These are phyloP conservation scores for Mycosarcoma maydis DNA, from an alignment of 1,284 basidiomycete genomes.

Conservation along the genomic window DNA sequence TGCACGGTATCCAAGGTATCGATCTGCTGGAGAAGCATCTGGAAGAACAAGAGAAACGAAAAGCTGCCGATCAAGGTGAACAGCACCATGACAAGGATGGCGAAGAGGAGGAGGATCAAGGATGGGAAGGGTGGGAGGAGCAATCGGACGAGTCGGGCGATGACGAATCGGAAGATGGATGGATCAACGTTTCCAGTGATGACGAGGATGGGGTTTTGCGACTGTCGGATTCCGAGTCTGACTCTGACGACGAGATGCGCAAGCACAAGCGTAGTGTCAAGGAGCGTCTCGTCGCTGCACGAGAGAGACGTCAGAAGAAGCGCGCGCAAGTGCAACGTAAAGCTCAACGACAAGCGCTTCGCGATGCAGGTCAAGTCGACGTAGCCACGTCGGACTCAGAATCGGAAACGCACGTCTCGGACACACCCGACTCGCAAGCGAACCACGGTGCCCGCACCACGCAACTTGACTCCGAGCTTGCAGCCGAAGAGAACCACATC, in stretches of 20 bases:
- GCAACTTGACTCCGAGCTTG: conserved; percentile 61
- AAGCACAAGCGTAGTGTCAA: conserved; percentile 43
- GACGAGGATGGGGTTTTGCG: conserved; percentile 71
- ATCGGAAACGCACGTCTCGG: conserved; percentile 51
- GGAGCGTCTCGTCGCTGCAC: conserved; percentile 37
- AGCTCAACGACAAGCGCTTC: conserved; percentile 64
- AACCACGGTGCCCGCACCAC: too few species aligned
- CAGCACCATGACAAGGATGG: conserved; percentile 70
- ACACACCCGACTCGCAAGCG: too few species aligned
- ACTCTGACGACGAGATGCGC: conserved; percentile 74
- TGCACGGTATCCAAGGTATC: conserved; percentile 83
- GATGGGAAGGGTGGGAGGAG: conserved; percentile 91
- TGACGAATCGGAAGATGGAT: conserved; percentile 73
- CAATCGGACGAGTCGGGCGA: conserved; percentile 78
- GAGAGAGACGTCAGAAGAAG: conserved; percentile 52
- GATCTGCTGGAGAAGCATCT: conserved; percentile 65
- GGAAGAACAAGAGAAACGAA: conserved; percentile 41
- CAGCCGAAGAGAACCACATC: conserved; percentile 37
- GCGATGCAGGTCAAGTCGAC: conserved; percentile 56
- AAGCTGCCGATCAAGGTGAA: conserved; percentile 62
- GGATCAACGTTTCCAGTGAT: conserved; percentile 86
- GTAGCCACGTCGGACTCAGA: conserved; percentile 58
- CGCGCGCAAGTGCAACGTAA: conserved; percentile 47
- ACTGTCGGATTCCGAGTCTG: conserved; percentile 78
- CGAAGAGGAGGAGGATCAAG: conserved; percentile 73